phyloP scores from a whole-genome alignment of 768 basidiomycete species.

The Suillus subalutaceus region DNA sequence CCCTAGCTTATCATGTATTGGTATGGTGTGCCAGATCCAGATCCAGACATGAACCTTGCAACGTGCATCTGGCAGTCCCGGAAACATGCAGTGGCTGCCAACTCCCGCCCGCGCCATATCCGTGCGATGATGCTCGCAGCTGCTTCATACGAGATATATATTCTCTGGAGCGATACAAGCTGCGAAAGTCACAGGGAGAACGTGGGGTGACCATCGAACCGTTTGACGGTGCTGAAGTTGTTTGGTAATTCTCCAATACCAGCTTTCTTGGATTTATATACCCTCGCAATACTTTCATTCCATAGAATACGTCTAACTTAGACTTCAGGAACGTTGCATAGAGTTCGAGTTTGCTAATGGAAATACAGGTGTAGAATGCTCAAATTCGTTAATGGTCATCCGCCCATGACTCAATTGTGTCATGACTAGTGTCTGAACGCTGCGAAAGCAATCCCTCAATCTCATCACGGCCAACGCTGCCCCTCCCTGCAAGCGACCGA shows the following conservation, averaged over 20 bases:
- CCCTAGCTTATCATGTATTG: slow-evolving; percentile 84
- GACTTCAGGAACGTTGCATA: not conserved
- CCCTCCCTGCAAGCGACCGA: slow-evolving; percentile 19
- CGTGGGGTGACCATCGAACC: slow-evolving; percentile 56
- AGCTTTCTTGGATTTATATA: slow-evolving; percentile 15
- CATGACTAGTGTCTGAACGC: slow-evolving; percentile 22
- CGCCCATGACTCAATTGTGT: slow-evolving; percentile 45
- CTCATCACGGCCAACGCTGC: slow-evolving; percentile 10
- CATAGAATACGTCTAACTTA: not conserved
- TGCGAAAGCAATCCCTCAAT: slow-evolving; percentile 14
- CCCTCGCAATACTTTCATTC: slow-evolving; percentile 1
- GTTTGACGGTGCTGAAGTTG: slow-evolving; percentile 67
- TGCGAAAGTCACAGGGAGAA: slow-evolving; percentile 69
- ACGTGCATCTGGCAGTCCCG: slow-evolving; percentile 97
- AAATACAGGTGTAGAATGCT: slow-evolving; percentile 3
- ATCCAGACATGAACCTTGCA: slow-evolving; percentile 84
- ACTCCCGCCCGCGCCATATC: slow-evolving; percentile 77
- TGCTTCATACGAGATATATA: slow-evolving; percentile 76
- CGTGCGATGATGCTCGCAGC: slow-evolving; percentile 82
- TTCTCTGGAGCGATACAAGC: slow-evolving; percentile 69
- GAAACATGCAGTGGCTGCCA: slow-evolving; percentile 80
- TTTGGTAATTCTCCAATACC: slow-evolving; percentile 51
- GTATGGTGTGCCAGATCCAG: slow-evolving; percentile 82
- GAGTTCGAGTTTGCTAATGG: slow-evolving; percentile 19
- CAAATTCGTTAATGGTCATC: slow-evolving; percentile 12